These are phyloP conservation scores for Mytilinidion resinicola DNA, from an alignment of 495 filamentous ascomycete genomes.

Conservation along the genomic window DNA sequence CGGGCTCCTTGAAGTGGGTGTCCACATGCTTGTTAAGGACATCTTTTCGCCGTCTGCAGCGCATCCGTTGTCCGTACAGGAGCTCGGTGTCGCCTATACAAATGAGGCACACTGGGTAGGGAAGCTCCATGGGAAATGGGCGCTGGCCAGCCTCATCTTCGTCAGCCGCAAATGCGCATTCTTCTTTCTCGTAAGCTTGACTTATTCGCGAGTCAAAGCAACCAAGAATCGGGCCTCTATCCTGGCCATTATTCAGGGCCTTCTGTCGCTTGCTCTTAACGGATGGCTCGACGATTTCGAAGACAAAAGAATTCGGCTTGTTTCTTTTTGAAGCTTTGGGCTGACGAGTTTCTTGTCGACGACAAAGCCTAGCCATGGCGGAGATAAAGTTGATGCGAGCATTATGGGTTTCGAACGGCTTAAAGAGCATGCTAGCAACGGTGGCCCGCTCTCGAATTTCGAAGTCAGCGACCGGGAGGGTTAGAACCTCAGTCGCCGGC, in stretches of 20 bases:
- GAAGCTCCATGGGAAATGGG: constrained; percentile 6
- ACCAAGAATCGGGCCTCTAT: neutral
- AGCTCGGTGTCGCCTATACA: constrained; percentile 9
- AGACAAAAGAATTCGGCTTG: neutral
- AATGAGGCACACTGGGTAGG: constrained; percentile 11
- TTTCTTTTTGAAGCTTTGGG: constrained; percentile 8
- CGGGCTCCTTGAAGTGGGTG: constrained; percentile 1
- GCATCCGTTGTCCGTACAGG: constrained; percentile 7
- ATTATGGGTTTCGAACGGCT: constrained; percentile 13
- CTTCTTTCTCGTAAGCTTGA: no score
- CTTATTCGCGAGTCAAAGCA: neutral
- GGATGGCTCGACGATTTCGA: neutral
- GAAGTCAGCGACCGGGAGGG: constrained; percentile 12
- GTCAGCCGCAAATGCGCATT: no score
- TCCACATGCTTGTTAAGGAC: constrained; percentile 16
- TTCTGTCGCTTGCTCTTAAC: neutral
- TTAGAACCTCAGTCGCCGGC: constrained; percentile 12
- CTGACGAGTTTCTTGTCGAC: constrained; percentile 12
- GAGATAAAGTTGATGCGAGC: constrained; percentile 11
- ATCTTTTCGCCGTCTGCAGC: constrained; percentile 3
- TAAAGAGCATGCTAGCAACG: constrained; percentile 15
- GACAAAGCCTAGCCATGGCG: constrained; percentile 4
- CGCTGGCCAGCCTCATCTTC: neutral
- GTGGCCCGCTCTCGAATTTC: constrained; percentile 15
- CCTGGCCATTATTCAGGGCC: neutral